Evolutionary conservation across 805 yeast genomes (phyloP), one percentile per base, ranked within the genome.

Genomic region (Debaryomyces castellii): DNA sequence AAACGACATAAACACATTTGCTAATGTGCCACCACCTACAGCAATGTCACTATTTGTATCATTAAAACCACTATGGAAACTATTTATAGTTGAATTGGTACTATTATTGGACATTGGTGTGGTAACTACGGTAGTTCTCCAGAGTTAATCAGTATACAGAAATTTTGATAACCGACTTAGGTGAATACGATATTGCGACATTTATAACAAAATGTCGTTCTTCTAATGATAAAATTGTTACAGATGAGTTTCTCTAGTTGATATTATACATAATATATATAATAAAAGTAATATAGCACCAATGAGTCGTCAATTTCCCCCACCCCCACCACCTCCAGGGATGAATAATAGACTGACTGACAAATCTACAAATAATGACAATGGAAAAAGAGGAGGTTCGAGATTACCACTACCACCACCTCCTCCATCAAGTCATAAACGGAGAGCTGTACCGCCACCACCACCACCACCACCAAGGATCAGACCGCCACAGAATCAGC

Each of bases 241-340:
- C 16, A 9, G 34, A 30, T 30, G 34, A 30, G 34, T 30, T 30
- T n/a, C n/a, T n/a, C n/a, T n/a, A n/a, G n/a, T n/a, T n/a, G 4
- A 18, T 10, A 2, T 23, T 35, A 35, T 35, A 18, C 17, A 18
- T 4, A 10, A 35, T 4, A 30, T 16, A 16, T 14, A 14, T 30
- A 30, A 30, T 30, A 30, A 14, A 14, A 20, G 9, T 16, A 30
- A n/a, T 14, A 30, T n/a, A 30, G 18, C 34, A 17, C 34, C 20
- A 37, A 47, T 51, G 58, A 56, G 56, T 24, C 48, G 53, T 16
- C 51, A 53, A 37, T 41, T 57, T 37, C 56, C 52, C 30, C 57
- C 61, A 12, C 60, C 61, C 21, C 68, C 69, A 28, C 69, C 73
- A 12, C 66, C 71, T 7, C 66, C 69, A 12, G 63, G 59, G 33